Conservation (phyloP, 257 asterid species). For the Nicotiana obtusifolia region DNA sequence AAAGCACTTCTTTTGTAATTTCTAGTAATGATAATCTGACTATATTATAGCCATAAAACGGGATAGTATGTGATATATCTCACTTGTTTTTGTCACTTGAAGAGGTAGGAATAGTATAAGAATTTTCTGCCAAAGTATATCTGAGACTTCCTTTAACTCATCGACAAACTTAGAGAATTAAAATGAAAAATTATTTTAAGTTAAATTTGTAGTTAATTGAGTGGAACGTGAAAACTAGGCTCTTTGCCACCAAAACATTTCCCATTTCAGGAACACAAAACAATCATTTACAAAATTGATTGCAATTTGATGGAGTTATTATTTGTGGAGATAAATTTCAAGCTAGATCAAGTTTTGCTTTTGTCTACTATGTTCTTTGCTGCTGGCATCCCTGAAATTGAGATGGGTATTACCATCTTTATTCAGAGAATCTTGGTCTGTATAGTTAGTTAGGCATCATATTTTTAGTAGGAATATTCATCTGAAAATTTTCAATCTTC, state of each 20-base stretch:
- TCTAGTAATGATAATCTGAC: too few species aligned
- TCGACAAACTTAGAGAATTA: neutral
- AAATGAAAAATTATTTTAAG: neutral
- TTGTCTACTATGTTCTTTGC: neutral
- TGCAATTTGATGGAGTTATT: neutral
- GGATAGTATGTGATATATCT: neutral
- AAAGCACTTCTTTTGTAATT: neutral
- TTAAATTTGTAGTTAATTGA: too few species aligned
- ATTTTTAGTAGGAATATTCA: neutral
- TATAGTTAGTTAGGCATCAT: neutral
- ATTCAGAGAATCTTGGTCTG: neutral
- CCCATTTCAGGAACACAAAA: too few species aligned
- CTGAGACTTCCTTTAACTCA: neutral
- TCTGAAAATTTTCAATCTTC: neutral
- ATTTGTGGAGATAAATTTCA: too few species aligned
- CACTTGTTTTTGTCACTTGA: neutral
- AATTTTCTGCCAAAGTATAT: neutral
- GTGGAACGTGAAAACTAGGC: too few species aligned
- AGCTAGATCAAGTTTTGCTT: neutral
- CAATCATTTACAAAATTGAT: too few species aligned
- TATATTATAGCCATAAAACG: too few species aligned
- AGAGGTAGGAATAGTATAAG: neutral
- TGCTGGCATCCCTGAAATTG: neutral
- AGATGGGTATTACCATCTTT: neutral
- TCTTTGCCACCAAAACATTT: too few species aligned